Percentiles rank a stretch among this genome's conserved stretches.
Conservation (phyloP, 495 filamentous ascomycete species). For the Viridothelium virens region DNA sequence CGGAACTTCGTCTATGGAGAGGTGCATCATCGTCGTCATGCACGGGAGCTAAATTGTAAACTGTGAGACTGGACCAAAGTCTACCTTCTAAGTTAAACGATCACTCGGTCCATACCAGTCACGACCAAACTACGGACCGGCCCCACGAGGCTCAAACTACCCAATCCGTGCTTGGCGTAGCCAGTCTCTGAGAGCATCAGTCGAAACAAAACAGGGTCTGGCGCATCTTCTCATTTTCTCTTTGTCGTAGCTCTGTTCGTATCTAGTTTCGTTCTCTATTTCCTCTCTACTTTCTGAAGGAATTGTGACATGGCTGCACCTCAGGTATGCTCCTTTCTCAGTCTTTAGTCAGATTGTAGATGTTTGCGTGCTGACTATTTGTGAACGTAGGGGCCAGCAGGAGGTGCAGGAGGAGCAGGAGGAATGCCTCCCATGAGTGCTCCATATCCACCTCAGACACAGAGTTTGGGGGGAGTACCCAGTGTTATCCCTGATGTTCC, state of each 20-base stretch:
- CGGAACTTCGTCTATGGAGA: neutral
- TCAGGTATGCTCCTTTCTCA: neutral
- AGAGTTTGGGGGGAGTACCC: slow-evolving; percentile 29
- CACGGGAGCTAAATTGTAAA: slow-evolving; percentile 7
- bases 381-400: neutral
- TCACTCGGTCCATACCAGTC: neutral
- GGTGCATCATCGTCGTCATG: neutral
- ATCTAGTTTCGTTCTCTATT: neutral
- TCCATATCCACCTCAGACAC: slow-evolving; percentile 32
- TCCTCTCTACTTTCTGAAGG: neutral
- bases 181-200: neutral
- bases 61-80: neutral
- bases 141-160: neutral
- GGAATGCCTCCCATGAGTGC: slow-evolving; percentile 10
- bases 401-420: neutral
- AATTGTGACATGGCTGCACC: neutral
- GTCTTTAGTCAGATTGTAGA: neutral
- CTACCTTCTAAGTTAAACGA: neutral
- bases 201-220: slow-evolving; percentile 1
- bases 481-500: slow-evolving; percentile 32
- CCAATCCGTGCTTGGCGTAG: neutral
- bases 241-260: neutral
- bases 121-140: slow-evolving; percentile 5
- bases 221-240: neutral
- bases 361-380: neutral